Evolutionary conservation across 1,139 yeast genomes (phyloP).

Genomic region (Suhomyces wounanorum): DNA sequence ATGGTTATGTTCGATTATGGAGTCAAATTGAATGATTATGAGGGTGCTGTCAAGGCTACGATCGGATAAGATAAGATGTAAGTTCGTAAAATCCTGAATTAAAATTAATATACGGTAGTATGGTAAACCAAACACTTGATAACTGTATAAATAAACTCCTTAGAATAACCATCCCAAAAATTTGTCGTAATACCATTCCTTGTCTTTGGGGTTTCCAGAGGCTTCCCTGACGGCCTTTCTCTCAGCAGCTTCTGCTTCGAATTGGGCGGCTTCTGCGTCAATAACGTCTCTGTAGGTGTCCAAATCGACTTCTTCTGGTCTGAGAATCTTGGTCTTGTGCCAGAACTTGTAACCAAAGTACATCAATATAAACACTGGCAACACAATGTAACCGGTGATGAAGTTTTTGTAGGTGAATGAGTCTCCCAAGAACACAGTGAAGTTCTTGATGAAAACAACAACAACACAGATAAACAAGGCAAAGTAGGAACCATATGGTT

Average conservation of each 20-base stretch:
- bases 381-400: slow-evolving; percentile 77
- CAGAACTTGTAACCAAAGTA: slow-evolving; percentile 60
- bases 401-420: slow-evolving; percentile 60
- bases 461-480: slow-evolving; percentile 56
- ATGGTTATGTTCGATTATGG: too few species aligned
- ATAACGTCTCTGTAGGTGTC: slow-evolving; percentile 63
- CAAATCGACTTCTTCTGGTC: slow-evolving; percentile 63
- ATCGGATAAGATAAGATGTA: background rate
- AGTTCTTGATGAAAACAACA: slow-evolving; percentile 69
- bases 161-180: slow-evolving; percentile 57
- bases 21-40: too few species aligned
- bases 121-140: background rate
- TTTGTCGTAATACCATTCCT: slow-evolving; percentile 57
- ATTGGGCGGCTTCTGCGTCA: slow-evolving; percentile 67
- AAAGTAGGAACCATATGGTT: slow-evolving; percentile 64
- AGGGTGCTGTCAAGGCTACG: background rate
- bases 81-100: slow-evolving; percentile 1
- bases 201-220: slow-evolving; percentile 43
- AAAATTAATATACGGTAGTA: background rate
- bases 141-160: slow-evolving; percentile 1
- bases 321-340: slow-evolving; percentile 53
- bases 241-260: slow-evolving; percentile 43
- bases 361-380: slow-evolving; percentile 62
- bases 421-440: slow-evolving; percentile 64
- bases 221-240: slow-evolving; percentile 49